Evolutionary conservation across 2,329 filamentous ascomycete genomes (phyloP).

Genomic region (Iodosphaeria phyllophila): DNA sequence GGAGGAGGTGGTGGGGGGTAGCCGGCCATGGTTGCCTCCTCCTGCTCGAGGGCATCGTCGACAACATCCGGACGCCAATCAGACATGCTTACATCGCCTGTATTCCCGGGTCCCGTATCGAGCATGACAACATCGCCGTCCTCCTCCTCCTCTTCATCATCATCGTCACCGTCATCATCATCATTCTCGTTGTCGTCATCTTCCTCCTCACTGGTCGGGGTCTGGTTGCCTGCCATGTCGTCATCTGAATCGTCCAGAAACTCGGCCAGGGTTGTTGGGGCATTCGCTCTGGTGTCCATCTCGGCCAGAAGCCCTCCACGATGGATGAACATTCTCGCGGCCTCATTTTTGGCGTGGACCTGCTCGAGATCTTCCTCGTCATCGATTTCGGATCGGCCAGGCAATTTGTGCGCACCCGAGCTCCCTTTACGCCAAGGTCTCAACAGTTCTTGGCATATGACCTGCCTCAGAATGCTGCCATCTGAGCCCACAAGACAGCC

Average conservation of each 20-base stretch:
- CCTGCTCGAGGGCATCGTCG: slow-evolving; percentile 53
- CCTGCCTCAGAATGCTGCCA: slow-evolving; percentile 56
- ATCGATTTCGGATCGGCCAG: slow-evolving; percentile 63
- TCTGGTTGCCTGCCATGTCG: slow-evolving; percentile 17
- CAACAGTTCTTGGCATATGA: slow-evolving; percentile 82
- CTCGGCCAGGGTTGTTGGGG: slow-evolving; percentile 8
- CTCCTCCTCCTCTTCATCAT: slow-evolving; percentile 44
- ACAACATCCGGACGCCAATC: slow-evolving; percentile 26
- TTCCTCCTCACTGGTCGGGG: slow-evolving; percentile 23
- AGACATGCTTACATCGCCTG: slow-evolving; percentile 22
- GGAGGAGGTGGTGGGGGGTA: slow-evolving; percentile 51
- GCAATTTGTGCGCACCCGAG: slow-evolving; percentile 56
- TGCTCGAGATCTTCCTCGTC: slow-evolving; percentile 54
- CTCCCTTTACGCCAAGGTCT: slow-evolving; percentile 78
- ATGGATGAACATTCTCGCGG: slow-evolving; percentile 16
- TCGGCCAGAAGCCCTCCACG: slow-evolving; percentile 14
- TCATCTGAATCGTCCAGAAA: slow-evolving; percentile 23
- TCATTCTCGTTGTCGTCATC: too few relatives aligned
- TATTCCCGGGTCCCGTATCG: slow-evolving; percentile 23
- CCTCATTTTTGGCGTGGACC: slow-evolving; percentile 13
- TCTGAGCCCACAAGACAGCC: slow-evolving; percentile 75
- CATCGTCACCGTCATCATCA: slow-evolving; percentile 33
- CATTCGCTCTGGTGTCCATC: slow-evolving; percentile 4
- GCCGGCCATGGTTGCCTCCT: slow-evolving; percentile 61
- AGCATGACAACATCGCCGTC: slow-evolving; percentile 40